Evolutionary conservation across 352 stramenopile species (phyloP).

Genomic region (Globisporangium splendens): DNA sequence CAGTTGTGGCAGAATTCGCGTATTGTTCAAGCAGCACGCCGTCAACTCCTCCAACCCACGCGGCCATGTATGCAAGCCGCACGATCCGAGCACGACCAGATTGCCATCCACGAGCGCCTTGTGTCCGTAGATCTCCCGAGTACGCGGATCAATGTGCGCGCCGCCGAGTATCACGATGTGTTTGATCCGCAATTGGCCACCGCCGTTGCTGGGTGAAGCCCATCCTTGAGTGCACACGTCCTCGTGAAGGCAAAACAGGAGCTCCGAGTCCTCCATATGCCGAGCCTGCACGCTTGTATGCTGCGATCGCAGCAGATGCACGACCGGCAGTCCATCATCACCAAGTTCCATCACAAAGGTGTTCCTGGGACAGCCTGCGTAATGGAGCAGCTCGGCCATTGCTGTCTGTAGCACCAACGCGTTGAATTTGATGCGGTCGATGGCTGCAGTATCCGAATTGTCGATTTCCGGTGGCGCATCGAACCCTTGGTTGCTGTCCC

Average conservation of each 20-base stretch:
- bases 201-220: slow-evolving; percentile 8
- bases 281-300: slow-evolving; percentile 44
- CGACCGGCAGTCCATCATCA: slow-evolving; percentile 41
- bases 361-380: slow-evolving; percentile 27
- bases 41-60: slow-evolving; percentile 40
- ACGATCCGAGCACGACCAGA: slow-evolving; percentile 61
- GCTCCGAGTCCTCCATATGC: slow-evolving; percentile 40
- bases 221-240: slow-evolving; percentile 31
- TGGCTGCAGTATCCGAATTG: slow-evolving; percentile 52
- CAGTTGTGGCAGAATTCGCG: slow-evolving; percentile 32
- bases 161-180: slow-evolving; percentile 67
- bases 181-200: slow-evolving; percentile 37
- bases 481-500: slow-evolving; percentile 45
- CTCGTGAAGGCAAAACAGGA: slow-evolving; percentile 43
- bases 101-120: slow-evolving; percentile 48
- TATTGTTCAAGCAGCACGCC: slow-evolving; percentile 51
- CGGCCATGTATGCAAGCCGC: slow-evolving; percentile 63
- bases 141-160: slow-evolving; percentile 45
- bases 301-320: slow-evolving; percentile 44
- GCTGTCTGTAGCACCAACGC: slow-evolving; percentile 57
- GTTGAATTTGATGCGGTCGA: slow-evolving; percentile 48
- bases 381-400: slow-evolving; percentile 49
- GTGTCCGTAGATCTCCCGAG: slow-evolving; percentile 45
- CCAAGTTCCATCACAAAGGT: slow-evolving; percentile 57
- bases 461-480: slow-evolving; percentile 45